Evolutionary conservation across 805 yeast genomes (phyloP), one percentile per base, ranked within the genome.

Genomic region (Candida endomychidarum): DNA sequence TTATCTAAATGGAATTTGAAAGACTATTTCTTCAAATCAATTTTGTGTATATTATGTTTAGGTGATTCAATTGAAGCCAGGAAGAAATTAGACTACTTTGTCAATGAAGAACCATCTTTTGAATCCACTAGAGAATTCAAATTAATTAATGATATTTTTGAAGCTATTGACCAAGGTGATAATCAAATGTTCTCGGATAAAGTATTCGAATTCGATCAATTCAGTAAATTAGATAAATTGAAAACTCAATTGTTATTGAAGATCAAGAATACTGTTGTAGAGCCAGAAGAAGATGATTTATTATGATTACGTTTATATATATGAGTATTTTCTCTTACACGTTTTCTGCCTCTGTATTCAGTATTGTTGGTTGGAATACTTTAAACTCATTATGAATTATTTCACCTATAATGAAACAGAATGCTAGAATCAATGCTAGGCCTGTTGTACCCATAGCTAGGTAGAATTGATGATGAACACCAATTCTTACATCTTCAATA

Each of bases 1-100:
- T 69, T 89, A 46, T 78, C 91, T 28, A 84, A 81, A 64, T 93
- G 97, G 97, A 82, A 88, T 37, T 72, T 93, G 56, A 93, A 93
- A 62, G 99, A 93, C 42, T 88, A 91, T 61, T 89, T 86, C 54
- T 70, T 87, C 56, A 89, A 89, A 68, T 81, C 86, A 38, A 81
- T 86, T 19, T 70, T 93, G 41, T 87, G 96, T 58, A 78, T 83
- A 38, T 70, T 93, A 49, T 95, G 97, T 23, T 78, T 80, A 42
- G 88, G 80, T 49, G 99, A 93, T 61, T 70, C 78, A 26, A 90
- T 95, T 24, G 95, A 95, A 36, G 96, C 96, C 0, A 75, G 77
- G 39, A 83, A 85, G 53, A 76, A 87, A 25, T 60, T 86, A 38
- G 79, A 77, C 21, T 76, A 77, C 44, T 85, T 80, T 43, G 57